A percentile compares a stretch with the other conserved stretches of the same genome.
Conservation (phyloP, 345 rosid genomes). For the Viola odorata region DNA sequence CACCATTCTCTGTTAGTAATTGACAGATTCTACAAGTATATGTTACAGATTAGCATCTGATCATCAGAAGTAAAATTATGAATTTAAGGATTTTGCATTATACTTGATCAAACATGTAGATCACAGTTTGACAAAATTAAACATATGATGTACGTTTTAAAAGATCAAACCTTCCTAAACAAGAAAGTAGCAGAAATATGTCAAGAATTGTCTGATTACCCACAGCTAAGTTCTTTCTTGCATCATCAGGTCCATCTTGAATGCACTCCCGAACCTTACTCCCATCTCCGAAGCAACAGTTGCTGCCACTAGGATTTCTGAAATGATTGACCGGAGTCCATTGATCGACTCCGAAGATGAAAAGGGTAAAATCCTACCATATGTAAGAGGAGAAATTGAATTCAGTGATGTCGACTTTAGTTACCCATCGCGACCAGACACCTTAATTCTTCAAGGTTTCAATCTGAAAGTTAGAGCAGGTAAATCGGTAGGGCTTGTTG, state of each 20-base stretch:
- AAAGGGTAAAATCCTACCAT: slow-evolving; percentile 32
- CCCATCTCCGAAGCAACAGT: slow-evolving; percentile 31
- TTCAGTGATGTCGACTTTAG: slow-evolving; percentile 43
- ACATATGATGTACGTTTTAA: too few species aligned
- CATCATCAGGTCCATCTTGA: slow-evolving; percentile 3
- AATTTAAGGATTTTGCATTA: too few species aligned
- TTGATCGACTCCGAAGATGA: slow-evolving; percentile 28
- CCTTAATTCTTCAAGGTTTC: slow-evolving; percentile 31
- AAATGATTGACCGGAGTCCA: slow-evolving; percentile 41
- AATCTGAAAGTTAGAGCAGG: slow-evolving; percentile 41
- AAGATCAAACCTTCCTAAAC: too few species aligned
- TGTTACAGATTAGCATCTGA: background rate
- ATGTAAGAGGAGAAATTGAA: slow-evolving; percentile 39
- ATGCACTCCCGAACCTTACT: slow-evolving; percentile 43
- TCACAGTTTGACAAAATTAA: too few species aligned
- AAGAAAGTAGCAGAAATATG: too few species aligned
- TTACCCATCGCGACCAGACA: slow-evolving; percentile 45
- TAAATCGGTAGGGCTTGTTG: slow-evolving; percentile 45
- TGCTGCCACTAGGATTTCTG: slow-evolving; percentile 29
- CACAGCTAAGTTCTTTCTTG: too few species aligned
- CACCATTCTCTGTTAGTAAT: background rate
- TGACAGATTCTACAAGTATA: background rate
- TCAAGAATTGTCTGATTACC: too few species aligned
- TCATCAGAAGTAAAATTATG: background rate
- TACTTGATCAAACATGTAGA: too few species aligned